These are phyloP conservation scores for Aspergillus affinis DNA, from an alignment of 495 filamentous ascomycete species.

Conservation along the genomic window DNA sequence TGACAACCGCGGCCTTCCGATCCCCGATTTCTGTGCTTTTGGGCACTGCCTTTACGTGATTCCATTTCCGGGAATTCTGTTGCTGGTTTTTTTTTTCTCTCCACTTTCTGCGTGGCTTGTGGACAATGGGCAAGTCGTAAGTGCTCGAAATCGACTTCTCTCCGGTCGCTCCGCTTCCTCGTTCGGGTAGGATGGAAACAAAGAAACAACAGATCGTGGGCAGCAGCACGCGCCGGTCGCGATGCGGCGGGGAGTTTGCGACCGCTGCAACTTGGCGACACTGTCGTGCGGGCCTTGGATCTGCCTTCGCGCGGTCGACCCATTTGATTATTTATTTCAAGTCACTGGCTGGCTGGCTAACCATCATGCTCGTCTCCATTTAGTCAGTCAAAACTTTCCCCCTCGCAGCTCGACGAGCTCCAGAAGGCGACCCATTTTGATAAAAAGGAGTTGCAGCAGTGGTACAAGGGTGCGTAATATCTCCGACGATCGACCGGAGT, in stretches of 20 bases:
- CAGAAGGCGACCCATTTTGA: conserved; percentile 97
- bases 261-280: neutral
- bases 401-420: conserved; percentile 89
- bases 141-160: conserved; percentile 16
- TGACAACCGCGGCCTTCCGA: conserved; percentile 7
- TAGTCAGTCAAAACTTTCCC: conserved; percentile 92
- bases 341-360: neutral
- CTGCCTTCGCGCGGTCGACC: neutral
- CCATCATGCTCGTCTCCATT: neutral
- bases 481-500: neutral
- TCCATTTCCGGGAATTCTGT: neutral
- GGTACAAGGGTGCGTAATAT: conserved; percentile 83
- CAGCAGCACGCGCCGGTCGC: neutral
- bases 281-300: neutral
- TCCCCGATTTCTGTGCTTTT: neutral
- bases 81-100: conserved; percentile 2
- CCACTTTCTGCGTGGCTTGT: conserved; percentile 1
- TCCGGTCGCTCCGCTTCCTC: conserved; percentile 13
- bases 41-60: neutral
- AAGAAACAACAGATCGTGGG: neutral
- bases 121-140: conserved; percentile 49
- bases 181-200: neutral
- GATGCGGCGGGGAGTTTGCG: neutral
- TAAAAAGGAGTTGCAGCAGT: conserved; percentile 99
- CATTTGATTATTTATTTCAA: too few relatives aligned